phyloP scores from a whole-genome alignment of 1,139 yeast genomes.

The Debaryomyces sp. region DNA sequence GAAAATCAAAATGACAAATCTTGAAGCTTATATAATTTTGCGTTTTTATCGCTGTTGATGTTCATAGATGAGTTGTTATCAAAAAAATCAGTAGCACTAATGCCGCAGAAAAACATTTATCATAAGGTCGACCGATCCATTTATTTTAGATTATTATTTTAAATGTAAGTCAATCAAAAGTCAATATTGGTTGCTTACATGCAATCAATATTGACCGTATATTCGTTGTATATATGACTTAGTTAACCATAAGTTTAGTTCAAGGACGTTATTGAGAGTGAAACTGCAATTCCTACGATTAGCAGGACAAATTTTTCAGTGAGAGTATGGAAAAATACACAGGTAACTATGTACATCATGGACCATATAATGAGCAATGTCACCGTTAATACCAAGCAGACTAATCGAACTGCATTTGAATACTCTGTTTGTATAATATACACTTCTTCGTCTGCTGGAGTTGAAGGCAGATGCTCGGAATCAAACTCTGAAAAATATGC shows the following conservation, averaged over 20 bases:
- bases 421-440: constrained; percentile 2
- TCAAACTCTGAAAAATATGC: constrained; percentile 14
- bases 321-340: constrained; percentile 64
- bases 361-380: constrained; percentile 38
- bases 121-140: background rate
- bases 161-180: background rate
- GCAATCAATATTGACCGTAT: background rate
- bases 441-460: constrained; percentile 9
- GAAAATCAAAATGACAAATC: background rate
- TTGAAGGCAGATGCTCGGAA: constrained; percentile 8
- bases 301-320: constrained; percentile 59
- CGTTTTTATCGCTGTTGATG: constrained; percentile 4
- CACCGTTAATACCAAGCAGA: constrained; percentile 11
- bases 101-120: background rate
- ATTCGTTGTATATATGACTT: no score
- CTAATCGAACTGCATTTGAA: constrained; percentile 2
- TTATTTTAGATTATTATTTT: background rate
- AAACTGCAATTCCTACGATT: constrained; percentile 45
- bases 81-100: constrained; percentile 3
- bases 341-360: constrained; percentile 51
- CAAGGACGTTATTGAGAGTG: constrained; percentile 19
- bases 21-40: constrained; percentile 2
- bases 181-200: background rate
- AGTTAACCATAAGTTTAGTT: background rate
- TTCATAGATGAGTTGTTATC: background rate